Conservation (phyloP, 2,329 filamentous ascomycete species). For the Acrocalymma vagum region DNA sequence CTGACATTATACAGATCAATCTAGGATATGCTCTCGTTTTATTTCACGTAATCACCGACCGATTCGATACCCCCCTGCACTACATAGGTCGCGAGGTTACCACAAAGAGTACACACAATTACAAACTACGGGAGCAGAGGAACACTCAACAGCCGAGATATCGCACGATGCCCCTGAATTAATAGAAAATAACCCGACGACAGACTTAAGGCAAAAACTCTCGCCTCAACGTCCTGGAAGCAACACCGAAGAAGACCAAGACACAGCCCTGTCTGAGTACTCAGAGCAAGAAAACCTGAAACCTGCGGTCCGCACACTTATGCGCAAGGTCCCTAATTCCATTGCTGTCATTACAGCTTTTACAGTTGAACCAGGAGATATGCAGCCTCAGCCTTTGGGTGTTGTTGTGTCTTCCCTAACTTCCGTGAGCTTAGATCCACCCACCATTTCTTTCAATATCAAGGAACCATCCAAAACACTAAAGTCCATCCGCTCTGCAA, state of each 20-base stretch:
- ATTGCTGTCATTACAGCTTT: constrained; percentile 63
- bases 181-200: constrained; percentile 1
- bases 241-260: no score
- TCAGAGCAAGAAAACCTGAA: constrained; percentile 14
- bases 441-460: constrained; percentile 70
- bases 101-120: no score
- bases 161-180: background rate
- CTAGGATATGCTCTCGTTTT: constrained; percentile 8
- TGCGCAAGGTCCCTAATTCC: constrained; percentile 65
- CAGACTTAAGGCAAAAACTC: constrained; percentile 15
- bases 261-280: no score
- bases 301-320: constrained; percentile 44
- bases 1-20: constrained; percentile 20
- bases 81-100: no score
- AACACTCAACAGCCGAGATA: no score
- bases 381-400: constrained; percentile 32
- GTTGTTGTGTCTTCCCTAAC: constrained; percentile 70
- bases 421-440: constrained; percentile 65
- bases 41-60: no score
- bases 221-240: no score
- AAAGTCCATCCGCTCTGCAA: constrained; percentile 57
- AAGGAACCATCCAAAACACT: constrained; percentile 64
- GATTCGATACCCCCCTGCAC: no score
- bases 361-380: constrained; percentile 18
- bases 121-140: no score